phyloP scores from a whole-genome alignment of 805 yeast genomes.

The Metschnikowia bowlesiae region DNA sequence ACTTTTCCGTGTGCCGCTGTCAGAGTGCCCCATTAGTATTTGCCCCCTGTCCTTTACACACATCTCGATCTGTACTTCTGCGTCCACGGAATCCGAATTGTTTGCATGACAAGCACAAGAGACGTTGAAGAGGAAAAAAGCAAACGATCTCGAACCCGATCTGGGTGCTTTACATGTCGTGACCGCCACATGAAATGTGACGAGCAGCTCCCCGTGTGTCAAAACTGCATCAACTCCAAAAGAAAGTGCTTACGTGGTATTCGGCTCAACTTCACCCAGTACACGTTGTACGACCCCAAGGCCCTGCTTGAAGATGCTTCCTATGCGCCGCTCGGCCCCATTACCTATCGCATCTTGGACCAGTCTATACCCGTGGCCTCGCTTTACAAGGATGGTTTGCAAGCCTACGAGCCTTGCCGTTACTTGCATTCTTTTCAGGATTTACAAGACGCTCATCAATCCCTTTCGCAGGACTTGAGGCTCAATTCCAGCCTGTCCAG shows the following conservation, averaged over 20 bases:
- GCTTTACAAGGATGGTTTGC: slow-evolving; percentile 32
- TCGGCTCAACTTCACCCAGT: slow-evolving; percentile 43
- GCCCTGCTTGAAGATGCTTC: not conserved
- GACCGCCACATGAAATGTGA: slow-evolving; percentile 67
- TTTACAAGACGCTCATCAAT: slow-evolving; percentile 28
- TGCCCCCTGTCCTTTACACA: not conserved
- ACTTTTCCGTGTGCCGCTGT: not conserved
- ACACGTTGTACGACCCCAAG: slow-evolving; percentile 33
- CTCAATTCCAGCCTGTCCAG: not conserved
- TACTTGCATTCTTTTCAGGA: slow-evolving; percentile 29
- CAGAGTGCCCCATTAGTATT: not conserved
- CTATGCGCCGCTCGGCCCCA: not conserved
- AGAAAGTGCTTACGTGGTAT: slow-evolving; percentile 46
- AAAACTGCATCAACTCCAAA: slow-evolving; percentile 49
- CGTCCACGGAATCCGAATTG: not conserved
- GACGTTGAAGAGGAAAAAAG: slow-evolving; percentile 5
- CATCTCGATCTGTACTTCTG: not conserved
- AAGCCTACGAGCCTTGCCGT: slow-evolving; percentile 28
- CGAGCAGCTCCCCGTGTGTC: slow-evolving; percentile 57
- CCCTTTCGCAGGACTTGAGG: slow-evolving; percentile 7
- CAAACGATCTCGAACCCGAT: slow-evolving; percentile 38
- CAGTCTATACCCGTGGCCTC: slow-evolving; percentile 42
- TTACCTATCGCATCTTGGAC: slow-evolving; percentile 27
- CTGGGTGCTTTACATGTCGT: slow-evolving; percentile 60
- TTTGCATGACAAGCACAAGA: slow-evolving; percentile 4